Conservation (phyloP, 2,329 filamentous ascomycete species). For the Phyllosticta paracitricarpa region DNA sequence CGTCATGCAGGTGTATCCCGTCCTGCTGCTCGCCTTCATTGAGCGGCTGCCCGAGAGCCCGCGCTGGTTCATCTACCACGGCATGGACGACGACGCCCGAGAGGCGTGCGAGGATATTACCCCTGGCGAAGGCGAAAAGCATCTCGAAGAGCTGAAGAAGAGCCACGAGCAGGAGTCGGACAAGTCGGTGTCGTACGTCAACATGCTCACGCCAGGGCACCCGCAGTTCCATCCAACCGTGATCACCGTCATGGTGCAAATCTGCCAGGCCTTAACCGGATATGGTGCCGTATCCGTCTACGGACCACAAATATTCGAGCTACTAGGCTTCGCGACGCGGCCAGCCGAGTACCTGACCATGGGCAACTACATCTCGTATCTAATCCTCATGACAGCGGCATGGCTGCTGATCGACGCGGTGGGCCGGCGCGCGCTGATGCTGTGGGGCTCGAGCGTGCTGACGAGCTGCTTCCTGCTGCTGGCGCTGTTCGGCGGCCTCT, state of each 20-base stretch:
- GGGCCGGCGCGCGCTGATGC: conserved; percentile 44
- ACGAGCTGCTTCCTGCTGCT: conserved; percentile 42
- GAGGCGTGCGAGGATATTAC: conserved; percentile 40
- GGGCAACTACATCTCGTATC: conserved; percentile 52
- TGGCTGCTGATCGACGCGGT: conserved; percentile 50
- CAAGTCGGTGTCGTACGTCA: conserved; percentile 40
- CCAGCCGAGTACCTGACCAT: conserved; percentile 48
- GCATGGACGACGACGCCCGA: conserved; percentile 41
- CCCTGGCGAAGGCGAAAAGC: conserved; percentile 39
- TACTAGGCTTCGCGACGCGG: conserved; percentile 45
- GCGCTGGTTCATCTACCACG: conserved; percentile 47
- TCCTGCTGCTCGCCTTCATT: conserved; percentile 44
- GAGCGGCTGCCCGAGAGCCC: conserved; percentile 47
- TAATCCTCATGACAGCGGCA: conserved; percentile 50
- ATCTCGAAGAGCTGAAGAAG: conserved; percentile 41
- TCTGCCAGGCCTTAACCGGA: conserved; percentile 49
- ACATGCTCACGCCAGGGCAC: conserved; percentile 48
- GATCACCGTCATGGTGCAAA: conserved; percentile 52
- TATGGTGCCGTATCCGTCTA: conserved; percentile 54
- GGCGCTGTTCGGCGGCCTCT: conserved; percentile 41
- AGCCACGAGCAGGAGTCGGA: conserved; percentile 42
- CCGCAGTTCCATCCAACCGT: conserved; percentile 51
- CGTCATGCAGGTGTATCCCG: conserved; percentile 50
- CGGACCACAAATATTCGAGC: conserved; percentile 53
- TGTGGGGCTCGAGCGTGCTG: conserved; percentile 42